phyloP scores from a whole-genome alignment of 192 early-diverging fungal species.

The Coemansia sp. region DNA sequence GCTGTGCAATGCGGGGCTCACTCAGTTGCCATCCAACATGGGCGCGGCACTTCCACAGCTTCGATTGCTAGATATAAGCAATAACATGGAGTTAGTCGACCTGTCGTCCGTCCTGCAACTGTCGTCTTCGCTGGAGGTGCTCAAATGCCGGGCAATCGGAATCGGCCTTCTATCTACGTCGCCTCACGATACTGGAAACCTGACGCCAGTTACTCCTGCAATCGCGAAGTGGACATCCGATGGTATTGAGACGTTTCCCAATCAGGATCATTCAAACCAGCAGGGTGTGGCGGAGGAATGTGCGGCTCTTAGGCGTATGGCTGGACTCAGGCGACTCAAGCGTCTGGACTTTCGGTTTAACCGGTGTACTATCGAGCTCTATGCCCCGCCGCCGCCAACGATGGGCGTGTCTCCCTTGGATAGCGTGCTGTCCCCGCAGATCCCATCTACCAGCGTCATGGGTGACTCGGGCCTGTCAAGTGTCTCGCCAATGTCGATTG shows the following conservation, averaged over 20 bases:
- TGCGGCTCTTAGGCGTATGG: constrained; percentile 13
- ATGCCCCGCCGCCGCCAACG: constrained; percentile 20
- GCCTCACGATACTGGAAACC: not conserved
- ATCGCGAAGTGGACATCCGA: not conserved
- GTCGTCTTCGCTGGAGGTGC: constrained; percentile 33
- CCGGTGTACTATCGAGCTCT: constrained; percentile 35
- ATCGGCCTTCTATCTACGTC: constrained; percentile 15
- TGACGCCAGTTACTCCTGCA: constrained; percentile 1
- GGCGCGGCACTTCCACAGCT: constrained; percentile 40
- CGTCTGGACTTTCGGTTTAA: constrained; percentile 49
- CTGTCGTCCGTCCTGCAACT: constrained; percentile 36
- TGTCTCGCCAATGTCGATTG: constrained; percentile 9
- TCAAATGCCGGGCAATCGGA: constrained; percentile 40
- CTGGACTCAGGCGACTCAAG: constrained; percentile 27
- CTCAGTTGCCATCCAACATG: constrained; percentile 36
- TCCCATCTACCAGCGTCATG: constrained; percentile 21
- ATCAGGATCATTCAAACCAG: not conserved
- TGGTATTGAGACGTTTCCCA: constrained; percentile 17
- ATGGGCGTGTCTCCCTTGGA: constrained; percentile 19
- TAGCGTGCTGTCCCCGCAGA: constrained; percentile 37
- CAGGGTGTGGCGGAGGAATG: constrained; percentile 6
- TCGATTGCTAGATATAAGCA: constrained; percentile 45
- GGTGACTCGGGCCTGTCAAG: constrained; percentile 9
- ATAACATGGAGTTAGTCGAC: constrained; percentile 42
- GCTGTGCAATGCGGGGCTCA: constrained; percentile 36